These are phyloP conservation scores for Volvox carteri DNA, from an alignment of 163 green algal genomes.

Conservation along the genomic window DNA sequence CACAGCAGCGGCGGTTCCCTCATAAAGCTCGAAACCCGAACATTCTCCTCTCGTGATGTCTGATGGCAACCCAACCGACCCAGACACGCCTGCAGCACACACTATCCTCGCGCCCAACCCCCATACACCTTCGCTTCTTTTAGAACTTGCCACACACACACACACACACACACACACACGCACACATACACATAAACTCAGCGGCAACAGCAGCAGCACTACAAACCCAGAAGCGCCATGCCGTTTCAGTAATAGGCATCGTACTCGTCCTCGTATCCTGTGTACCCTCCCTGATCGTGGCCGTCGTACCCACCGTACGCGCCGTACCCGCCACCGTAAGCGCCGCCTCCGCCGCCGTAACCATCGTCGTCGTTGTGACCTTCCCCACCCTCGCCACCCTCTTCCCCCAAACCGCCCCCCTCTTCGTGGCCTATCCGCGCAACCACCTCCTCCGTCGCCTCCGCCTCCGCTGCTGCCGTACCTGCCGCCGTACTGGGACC, in stretches of 20 bases:
- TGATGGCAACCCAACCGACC: too few species aligned
- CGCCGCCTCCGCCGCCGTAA: neutral
- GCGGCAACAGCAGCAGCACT: neutral
- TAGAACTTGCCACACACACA: neutral
- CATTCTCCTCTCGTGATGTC: too few species aligned
- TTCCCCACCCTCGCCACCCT: neutral
- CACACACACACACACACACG: neutral
- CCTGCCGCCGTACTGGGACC: too few species aligned
- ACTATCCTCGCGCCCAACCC: neutral
- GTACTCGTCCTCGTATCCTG: conserved; percentile 44
- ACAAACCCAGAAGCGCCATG: neutral
- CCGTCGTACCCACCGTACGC: neutral
- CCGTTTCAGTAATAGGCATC: conserved; percentile 36
- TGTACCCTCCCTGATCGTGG: conserved; percentile 1
- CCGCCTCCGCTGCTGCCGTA: neutral
- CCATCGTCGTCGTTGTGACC: neutral
- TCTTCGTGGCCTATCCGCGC: neutral
- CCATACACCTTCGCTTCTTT: neutral
- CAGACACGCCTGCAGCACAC: neutral
- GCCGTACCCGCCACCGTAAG: neutral
- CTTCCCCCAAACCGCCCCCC: neutral
- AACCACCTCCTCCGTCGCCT: neutral
- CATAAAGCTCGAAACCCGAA: neutral
- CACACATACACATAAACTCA: neutral
- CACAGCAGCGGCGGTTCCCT: neutral